Evolutionary conservation across 1,284 basidiomycete genomes (phyloP), one percentile per base, ranked within the genome.

Genomic region (Sutorius eximius): DNA sequence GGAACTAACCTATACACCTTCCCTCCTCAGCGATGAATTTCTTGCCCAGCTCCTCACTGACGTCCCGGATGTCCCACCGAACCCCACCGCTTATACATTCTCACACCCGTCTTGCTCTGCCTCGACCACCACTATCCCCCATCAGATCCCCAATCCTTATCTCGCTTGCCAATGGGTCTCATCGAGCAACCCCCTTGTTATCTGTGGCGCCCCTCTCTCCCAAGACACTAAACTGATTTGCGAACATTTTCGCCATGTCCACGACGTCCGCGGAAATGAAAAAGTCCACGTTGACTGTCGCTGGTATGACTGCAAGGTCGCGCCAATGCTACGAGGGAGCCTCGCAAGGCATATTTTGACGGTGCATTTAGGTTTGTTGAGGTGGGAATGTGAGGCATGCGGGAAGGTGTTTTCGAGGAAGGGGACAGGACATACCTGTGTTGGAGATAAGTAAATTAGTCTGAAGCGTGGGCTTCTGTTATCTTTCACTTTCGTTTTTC

Each of bases 251-350:
- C 59, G 62, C 4, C 6, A 44, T 2, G n/a, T 5, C 5, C 62
- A 64, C 34, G 13, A 52, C 29, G 20, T 64, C 18, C 60, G 56
- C 0, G 62, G 62, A 2, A 60, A 62, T 20, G 64, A 66, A 36
- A 65, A 47, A 15, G 56, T 43, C 12, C 29, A 18, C 7, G 49
- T 61, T 4, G 2, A 1, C 12, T 64, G 62, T 36, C 30, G 9
- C 9, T 64, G 62, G 62, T 46, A 18, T 3, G 45, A 41, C 20
- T 64, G 62, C 43, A 3, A 27, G 0, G 48, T 9, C 2, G 13
- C 54, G 0, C 64, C 54, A 3, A 64, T 64, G 62, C 57, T 57
- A 5, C 43, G 64, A 7, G 64, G 62, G 0, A 64, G 64, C 42
- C 13, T 64, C 1, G 34, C 56, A 12, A 42, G 62, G 0, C 62